Conservation (phyloP, 1,284 basidiomycete species). For the Ganoderma resinaceum region DNA sequence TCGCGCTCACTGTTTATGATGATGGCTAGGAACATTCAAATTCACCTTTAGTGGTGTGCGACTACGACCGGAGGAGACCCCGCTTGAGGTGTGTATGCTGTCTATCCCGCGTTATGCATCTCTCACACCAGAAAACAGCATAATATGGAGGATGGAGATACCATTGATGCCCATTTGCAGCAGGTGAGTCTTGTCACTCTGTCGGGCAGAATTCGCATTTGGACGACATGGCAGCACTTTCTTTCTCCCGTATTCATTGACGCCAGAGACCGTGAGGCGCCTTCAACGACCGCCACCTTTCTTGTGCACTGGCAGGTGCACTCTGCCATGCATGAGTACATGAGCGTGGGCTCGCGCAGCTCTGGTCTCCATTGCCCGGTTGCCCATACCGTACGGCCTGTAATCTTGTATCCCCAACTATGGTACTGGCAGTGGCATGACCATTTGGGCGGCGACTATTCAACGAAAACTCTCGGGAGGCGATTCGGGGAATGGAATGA, state of each 20-base stretch:
- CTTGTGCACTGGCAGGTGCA: too few species aligned
- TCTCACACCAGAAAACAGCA: constrained; percentile 42
- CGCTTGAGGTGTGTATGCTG: constrained; percentile 50
- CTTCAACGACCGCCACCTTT: too few species aligned
- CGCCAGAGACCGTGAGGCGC: too few species aligned
- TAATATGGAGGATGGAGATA: constrained; percentile 63
- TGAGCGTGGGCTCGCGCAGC: too few species aligned
- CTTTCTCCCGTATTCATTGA: too few species aligned
- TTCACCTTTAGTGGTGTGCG: constrained; percentile 62
- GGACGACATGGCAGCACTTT: too few species aligned
- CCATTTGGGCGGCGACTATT: neutral
- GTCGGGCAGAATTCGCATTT: too few species aligned
- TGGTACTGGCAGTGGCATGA: neutral
- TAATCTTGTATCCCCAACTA: neutral
- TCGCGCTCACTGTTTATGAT: neutral
- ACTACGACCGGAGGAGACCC: constrained; percentile 55
- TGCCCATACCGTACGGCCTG: neutral
- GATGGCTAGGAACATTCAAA: constrained; percentile 56
- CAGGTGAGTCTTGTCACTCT: constrained; percentile 47
- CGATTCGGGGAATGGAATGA: neutral
- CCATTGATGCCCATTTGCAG: constrained; percentile 60
- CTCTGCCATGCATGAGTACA: too few species aligned
- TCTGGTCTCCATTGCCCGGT: neutral
- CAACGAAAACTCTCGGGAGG: neutral
- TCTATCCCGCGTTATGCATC: constrained; percentile 27